Percentiles rank a stretch among this genome's conserved stretches.
phyloP scores from a whole-genome alignment of 306 rosid species.

The Cotoneaster glaucophyllus region DNA sequence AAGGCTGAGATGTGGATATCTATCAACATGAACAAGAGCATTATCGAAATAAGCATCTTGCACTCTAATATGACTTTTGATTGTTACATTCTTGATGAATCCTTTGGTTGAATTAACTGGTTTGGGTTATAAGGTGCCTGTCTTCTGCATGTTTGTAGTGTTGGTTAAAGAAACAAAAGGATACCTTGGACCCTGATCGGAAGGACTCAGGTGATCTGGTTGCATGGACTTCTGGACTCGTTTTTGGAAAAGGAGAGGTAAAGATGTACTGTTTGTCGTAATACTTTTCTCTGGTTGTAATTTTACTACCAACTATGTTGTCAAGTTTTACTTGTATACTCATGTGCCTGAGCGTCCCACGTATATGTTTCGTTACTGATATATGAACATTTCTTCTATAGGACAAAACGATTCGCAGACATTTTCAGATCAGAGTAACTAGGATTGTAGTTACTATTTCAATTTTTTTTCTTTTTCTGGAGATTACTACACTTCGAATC shows the following conservation, averaged over 20 bases:
- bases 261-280: not conserved
- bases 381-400: not conserved
- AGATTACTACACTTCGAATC: no score
- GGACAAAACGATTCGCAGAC: not conserved
- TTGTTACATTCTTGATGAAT: not conserved
- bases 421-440: not conserved
- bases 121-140: not conserved
- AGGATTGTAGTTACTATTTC: no score
- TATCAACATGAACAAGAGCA: not conserved
- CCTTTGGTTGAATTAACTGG: not conserved
- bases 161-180: slow-evolving; percentile 94
- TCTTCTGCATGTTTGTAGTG: slow-evolving; percentile 41
- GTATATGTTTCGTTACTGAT: not conserved
- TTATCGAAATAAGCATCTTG: not conserved
- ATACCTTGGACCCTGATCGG: slow-evolving; percentile 55
- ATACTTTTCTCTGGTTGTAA: not conserved
- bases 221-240: slow-evolving; percentile 86
- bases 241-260: slow-evolving; percentile 80
- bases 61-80: not conserved
- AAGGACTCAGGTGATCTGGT: slow-evolving; percentile 39
- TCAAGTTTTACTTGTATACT: not conserved
- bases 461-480: no score
- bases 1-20: not conserved
- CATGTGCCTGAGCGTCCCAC: not conserved
- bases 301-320: not conserved